These are phyloP conservation scores for Solioccasus polychromus DNA, from an alignment of 768 basidiomycete species.

Conservation along the genomic window DNA sequence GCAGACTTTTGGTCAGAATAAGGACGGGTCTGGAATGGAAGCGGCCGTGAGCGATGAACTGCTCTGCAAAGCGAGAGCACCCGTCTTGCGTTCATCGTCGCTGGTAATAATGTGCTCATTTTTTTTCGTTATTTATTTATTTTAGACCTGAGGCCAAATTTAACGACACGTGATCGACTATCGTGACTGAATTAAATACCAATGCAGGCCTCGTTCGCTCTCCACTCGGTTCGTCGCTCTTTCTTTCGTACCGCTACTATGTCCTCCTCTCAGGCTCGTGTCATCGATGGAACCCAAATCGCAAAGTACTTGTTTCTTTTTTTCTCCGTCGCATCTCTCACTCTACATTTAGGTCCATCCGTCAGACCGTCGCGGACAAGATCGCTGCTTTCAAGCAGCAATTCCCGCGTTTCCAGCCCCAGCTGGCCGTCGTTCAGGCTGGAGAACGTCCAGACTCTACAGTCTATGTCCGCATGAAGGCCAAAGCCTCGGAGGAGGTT, in stretches of 20 bases:
- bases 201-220: conserved; percentile 5
- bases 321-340: conserved; percentile 12
- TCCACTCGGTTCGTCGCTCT: conserved; percentile 6
- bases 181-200: no score
- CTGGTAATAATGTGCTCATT: background rate
- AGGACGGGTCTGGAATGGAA: conserved; percentile 35
- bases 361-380: conserved; percentile 66
- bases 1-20: conserved; percentile 57
- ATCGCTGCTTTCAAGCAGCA: conserved; percentile 62
- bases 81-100: conserved; percentile 51
- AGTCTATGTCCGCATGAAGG: conserved; percentile 96
- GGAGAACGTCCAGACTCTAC: conserved; percentile 88
- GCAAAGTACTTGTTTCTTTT: conserved; percentile 66
- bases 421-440: conserved; percentile 90
- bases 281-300: conserved; percentile 82
- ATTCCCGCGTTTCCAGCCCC: conserved; percentile 87
- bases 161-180: no score
- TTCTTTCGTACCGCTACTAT: conserved; percentile 31
- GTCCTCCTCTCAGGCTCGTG: conserved; percentile 43
- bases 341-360: conserved; percentile 61
- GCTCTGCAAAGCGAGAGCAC: conserved; percentile 52
- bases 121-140: conserved; percentile 2
- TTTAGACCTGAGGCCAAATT: no score
- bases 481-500: conserved; percentile 90
- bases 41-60: conserved; percentile 22